Evolutionary conservation across 176 grass and related monocot species (phyloP).

Genomic region (Chloris gayana): DNA sequence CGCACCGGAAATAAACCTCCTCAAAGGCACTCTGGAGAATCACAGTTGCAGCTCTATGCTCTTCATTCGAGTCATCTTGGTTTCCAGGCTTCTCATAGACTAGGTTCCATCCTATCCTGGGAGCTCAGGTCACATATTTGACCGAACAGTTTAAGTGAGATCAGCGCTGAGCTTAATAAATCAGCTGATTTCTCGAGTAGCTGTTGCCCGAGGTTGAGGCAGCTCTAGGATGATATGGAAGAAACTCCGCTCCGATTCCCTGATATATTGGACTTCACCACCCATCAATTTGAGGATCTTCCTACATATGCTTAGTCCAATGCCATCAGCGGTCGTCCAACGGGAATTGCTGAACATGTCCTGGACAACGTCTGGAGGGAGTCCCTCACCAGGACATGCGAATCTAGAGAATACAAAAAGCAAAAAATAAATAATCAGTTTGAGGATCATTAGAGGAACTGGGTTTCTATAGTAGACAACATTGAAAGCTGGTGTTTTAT

Average conservation of each 20-base stretch:
- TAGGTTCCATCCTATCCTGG: constrained; percentile 21
- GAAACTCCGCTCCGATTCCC: constrained; percentile 91
- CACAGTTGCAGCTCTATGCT: background rate
- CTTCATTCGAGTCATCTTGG: constrained; percentile 12
- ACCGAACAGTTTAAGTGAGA: constrained; percentile 24
- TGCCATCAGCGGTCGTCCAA: constrained; percentile 80
- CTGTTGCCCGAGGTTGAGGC: constrained; percentile 50
- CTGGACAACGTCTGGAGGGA: constrained; percentile 83
- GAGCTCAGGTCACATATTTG: constrained; percentile 35
- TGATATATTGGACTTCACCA: constrained; percentile 93
- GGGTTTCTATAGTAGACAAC: background rate
- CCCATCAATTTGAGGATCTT: constrained; percentile 93
- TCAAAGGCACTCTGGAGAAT: constrained; percentile 8
- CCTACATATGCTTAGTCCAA: constrained; percentile 73
- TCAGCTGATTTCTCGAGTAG: constrained; percentile 52
- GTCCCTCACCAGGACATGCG: constrained; percentile 86
- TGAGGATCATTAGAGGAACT: background rate
- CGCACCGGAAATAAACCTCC: background rate
- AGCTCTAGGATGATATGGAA: constrained; percentile 78
- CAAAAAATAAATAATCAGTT: background rate
- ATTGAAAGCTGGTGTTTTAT: background rate
- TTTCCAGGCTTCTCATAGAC: constrained; percentile 34
- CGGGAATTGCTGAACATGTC: constrained; percentile 95
- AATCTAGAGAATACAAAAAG: constrained; percentile 57
- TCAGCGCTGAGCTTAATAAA: constrained; percentile 15